These are phyloP conservation scores for Spinacia oleracea DNA, from an alignment of 179 eudicot genomes.

Conservation along the genomic window DNA sequence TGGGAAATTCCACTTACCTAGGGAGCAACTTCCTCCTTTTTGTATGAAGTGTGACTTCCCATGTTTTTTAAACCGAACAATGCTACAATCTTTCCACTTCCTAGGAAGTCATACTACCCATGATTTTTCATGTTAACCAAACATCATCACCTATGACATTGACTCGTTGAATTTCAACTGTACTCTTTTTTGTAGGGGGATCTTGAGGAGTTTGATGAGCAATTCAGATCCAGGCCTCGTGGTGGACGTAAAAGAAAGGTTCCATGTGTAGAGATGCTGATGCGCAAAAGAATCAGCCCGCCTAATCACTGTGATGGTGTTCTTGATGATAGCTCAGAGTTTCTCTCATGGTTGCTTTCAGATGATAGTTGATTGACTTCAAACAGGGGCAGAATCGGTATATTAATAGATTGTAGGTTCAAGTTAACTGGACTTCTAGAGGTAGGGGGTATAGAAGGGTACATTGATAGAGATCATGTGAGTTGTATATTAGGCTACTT, in stretches of 20 bases:
- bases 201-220: conserved; percentile 71
- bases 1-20: too few relatives aligned
- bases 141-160: neutral
- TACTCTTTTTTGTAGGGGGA: conserved; percentile 57
- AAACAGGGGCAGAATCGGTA: neutral
- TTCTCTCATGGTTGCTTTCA: conserved; percentile 56
- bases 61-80: too few relatives aligned
- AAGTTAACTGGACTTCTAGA: too few relatives aligned
- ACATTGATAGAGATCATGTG: too few relatives aligned
- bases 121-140: neutral
- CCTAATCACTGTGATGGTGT: conserved; percentile 42
- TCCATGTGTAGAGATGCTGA: conserved; percentile 55
- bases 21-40: too few relatives aligned
- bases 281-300: conserved; percentile 63
- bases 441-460: too few relatives aligned
- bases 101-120: too few relatives aligned
- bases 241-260: conserved; percentile 71
- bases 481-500: too few relatives aligned
- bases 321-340: conserved; percentile 40
- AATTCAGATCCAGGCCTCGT: conserved; percentile 59
- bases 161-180: neutral
- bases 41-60: too few relatives aligned
- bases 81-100: too few relatives aligned
- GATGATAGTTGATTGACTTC: conserved; percentile 19
- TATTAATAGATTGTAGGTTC: too few relatives aligned